Percentiles rank a stretch among this genome's conserved stretches.
Evolutionary conservation across 805 yeast genomes (phyloP).

Genomic region (Kluyveromyces lactis): DNA sequence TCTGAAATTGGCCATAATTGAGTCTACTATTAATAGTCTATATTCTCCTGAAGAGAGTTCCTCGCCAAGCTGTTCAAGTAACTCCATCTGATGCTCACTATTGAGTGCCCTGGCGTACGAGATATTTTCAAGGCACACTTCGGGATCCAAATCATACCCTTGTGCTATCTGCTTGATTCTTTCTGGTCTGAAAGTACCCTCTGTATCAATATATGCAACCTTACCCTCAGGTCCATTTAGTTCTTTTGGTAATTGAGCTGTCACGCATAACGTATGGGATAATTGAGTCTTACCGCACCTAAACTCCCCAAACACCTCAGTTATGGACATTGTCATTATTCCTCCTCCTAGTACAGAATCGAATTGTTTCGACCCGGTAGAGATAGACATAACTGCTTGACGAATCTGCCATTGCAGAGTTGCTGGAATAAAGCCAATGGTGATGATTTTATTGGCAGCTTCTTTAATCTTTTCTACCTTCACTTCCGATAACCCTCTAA

Average conservation of each 20-base stretch:
- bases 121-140: slow-evolving; percentile 59
- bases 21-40: slow-evolving; percentile 53
- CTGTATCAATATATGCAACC: slow-evolving; percentile 72
- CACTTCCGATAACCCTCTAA: slow-evolving; percentile 67
- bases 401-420: slow-evolving; percentile 58
- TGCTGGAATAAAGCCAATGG: slow-evolving; percentile 69
- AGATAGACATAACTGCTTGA: slow-evolving; percentile 51
- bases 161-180: slow-evolving; percentile 56
- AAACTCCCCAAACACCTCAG: slow-evolving; percentile 75
- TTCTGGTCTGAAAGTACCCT: slow-evolving; percentile 76
- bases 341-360: slow-evolving; percentile 71
- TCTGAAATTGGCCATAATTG: slow-evolving; percentile 72
- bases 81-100: slow-evolving; percentile 72
- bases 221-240: slow-evolving; percentile 80
- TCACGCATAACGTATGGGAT: slow-evolving; percentile 71
- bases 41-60: slow-evolving; percentile 63
- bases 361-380: slow-evolving; percentile 66
- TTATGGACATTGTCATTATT: slow-evolving; percentile 64
- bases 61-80: slow-evolving; percentile 57
- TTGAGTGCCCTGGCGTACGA: slow-evolving; percentile 71
- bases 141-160: slow-evolving; percentile 61
- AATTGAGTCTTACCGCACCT: slow-evolving; percentile 79
- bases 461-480: slow-evolving; percentile 71
- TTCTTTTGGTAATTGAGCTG: slow-evolving; percentile 59
- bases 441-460: slow-evolving; percentile 59